phyloP scores from a whole-genome alignment of 2,329 filamentous ascomycete species.

The Botrytis aclada region DNA sequence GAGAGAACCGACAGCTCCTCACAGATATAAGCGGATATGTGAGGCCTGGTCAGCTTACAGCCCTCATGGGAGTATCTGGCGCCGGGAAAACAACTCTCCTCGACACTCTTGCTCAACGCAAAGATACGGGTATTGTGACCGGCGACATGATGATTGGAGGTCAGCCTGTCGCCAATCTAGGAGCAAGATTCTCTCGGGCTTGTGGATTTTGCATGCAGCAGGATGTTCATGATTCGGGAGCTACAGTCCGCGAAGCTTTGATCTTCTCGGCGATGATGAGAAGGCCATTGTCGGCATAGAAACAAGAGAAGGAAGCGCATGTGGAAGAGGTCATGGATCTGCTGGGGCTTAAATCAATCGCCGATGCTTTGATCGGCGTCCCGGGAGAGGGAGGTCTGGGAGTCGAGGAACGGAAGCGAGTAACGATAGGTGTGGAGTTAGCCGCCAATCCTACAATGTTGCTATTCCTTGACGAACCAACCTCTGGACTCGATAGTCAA shows the following conservation, averaged over 20 bases:
- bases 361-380: neutral
- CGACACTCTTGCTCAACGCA: neutral
- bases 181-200: neutral
- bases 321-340: neutral
- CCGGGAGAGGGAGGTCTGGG: neutral
- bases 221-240: neutral
- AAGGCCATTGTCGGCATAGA: neutral
- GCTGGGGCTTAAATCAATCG: neutral
- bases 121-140: neutral
- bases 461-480: neutral
- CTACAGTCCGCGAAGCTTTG: neutral
- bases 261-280: neutral
- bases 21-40: neutral
- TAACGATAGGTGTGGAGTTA: neutral
- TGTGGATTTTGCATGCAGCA: neutral
- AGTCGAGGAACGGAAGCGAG: neutral
- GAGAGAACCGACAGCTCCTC: neutral
- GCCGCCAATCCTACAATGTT: neutral
- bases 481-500: neutral
- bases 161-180: neutral
- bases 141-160: neutral
- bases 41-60: slow-evolving; percentile 1
- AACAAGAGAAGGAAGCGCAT: neutral
- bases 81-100: neutral
- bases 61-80: neutral